Conservation (phyloP, 306 rosid species). For the Cajanus cajan region DNA sequence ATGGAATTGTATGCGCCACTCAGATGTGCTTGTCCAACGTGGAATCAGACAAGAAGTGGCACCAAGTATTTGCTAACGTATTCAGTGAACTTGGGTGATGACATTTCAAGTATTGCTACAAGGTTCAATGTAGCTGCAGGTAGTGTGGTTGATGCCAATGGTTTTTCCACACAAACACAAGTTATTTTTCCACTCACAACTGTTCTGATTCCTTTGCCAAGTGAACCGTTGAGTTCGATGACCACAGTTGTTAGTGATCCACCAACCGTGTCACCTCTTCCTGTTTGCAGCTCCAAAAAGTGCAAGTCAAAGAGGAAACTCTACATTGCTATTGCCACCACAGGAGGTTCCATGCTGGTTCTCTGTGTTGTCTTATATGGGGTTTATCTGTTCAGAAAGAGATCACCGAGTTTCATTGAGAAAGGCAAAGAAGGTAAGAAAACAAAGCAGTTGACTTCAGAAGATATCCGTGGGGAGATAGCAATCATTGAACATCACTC, state of each 20-base stretch:
- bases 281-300: conserved; percentile 15
- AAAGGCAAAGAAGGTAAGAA: not conserved
- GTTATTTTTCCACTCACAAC: conserved; percentile 44
- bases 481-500: conserved; percentile 47
- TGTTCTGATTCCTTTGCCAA: conserved; percentile 57
- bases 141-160: conserved; percentile 51
- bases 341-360: conserved; percentile 25
- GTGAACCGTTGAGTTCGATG: conserved; percentile 44
- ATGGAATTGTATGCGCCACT: conserved; percentile 58
- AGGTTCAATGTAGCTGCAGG: conserved; percentile 44
- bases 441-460: conserved; percentile 11
- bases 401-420: not conserved
- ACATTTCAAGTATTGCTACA: conserved; percentile 28
- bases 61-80: conserved; percentile 51
- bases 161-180: conserved; percentile 34
- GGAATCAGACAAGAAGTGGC: conserved; percentile 43
- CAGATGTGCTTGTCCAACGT: conserved; percentile 70
- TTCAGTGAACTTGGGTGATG: conserved; percentile 43
- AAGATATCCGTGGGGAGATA: conserved; percentile 47
- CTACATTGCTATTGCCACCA: conserved; percentile 18
- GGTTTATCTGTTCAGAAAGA: conserved; percentile 32
- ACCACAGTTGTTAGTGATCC: conserved; percentile 27
- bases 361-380: conserved; percentile 10
- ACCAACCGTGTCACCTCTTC: not conserved
- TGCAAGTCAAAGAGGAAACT: conserved; percentile 17